phyloP scores from a whole-genome alignment of 768 basidiomycete species.

The Coprinopsis marcescibilis region DNA sequence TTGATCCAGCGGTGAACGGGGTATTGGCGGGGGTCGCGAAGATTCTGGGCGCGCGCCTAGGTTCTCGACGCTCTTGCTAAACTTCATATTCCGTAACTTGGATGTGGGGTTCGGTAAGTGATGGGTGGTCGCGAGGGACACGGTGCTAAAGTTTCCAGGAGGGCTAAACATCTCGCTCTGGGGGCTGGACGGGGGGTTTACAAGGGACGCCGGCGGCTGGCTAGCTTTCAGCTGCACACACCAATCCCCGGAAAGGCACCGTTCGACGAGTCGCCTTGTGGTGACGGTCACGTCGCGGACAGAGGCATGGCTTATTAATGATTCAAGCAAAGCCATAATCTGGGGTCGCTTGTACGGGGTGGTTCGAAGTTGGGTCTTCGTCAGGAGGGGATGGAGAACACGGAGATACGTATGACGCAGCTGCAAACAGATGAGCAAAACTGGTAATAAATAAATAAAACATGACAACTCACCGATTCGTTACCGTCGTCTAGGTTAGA shows the following conservation, averaged over 20 bases:
- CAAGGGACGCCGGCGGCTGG: conserved; percentile 25
- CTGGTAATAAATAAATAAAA: too few species aligned
- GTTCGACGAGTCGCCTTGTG: conserved; percentile 85
- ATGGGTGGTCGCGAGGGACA: conserved; percentile 26
- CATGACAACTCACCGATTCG: conserved; percentile 86
- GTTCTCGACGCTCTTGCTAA: conserved; percentile 64
- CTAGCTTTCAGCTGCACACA: conserved; percentile 60
- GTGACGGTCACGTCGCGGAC: conserved; percentile 84
- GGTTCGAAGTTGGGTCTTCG: conserved; percentile 83
- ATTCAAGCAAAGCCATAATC: conserved; percentile 78
- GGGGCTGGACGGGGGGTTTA: conserved; percentile 41
- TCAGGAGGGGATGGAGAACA: conserved; percentile 91
- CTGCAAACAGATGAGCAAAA: conserved; percentile 27
- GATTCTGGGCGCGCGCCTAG: conserved; percentile 29
- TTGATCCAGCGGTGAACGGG: conserved; percentile 29
- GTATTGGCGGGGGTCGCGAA: conserved; percentile 20
- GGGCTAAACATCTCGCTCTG: conserved; percentile 38
- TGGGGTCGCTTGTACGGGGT: conserved; percentile 89
- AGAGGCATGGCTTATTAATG: conserved; percentile 62
- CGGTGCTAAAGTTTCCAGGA: conserved; percentile 20
- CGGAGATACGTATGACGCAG: conserved; percentile 96
- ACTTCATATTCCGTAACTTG: conserved; percentile 42
- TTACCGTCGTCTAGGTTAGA: conserved; percentile 89
- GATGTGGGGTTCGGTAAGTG: conserved; percentile 31
- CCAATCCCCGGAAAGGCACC: conserved; percentile 87